Percentiles rank a stretch among this genome's conserved stretches.
These are phyloP conservation scores for Salvia splendens DNA, from an alignment of 257 asterid genomes.

Conservation along the genomic window DNA sequence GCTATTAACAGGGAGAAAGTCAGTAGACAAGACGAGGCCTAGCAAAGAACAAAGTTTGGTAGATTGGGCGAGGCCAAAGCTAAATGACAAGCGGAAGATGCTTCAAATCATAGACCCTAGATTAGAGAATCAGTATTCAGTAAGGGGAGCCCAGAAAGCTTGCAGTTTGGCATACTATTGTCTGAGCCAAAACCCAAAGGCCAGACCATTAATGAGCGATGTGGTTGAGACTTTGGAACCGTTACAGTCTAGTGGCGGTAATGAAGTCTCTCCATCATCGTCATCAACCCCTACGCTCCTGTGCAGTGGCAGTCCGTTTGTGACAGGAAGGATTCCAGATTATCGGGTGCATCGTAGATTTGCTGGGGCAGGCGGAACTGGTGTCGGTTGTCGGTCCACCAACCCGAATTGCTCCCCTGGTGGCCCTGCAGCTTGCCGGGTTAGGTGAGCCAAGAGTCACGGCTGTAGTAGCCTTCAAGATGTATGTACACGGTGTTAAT, in stretches of 20 bases:
- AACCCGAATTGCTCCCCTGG: conserved; percentile 74
- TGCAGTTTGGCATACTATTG: conserved; percentile 99
- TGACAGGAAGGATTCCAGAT: conserved; percentile 57
- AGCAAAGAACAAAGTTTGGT: conserved; percentile 98
- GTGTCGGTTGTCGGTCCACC: conserved; percentile 70
- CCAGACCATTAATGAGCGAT: conserved; percentile 97
- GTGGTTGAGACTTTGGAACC: conserved; percentile 98
- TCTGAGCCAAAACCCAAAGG: conserved; percentile 97
- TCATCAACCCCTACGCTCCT: conserved; percentile 50
- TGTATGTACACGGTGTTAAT: conserved; percentile 34
- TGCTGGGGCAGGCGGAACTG: conserved; percentile 53
- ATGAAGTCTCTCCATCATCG: conserved; percentile 55
- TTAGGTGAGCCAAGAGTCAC: conserved; percentile 51
- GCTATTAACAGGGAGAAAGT: conserved; percentile 94
- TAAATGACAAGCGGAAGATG: conserved; percentile 92
- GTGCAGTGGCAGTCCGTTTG: conserved; percentile 63
- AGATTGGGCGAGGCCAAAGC: conserved; percentile 98
- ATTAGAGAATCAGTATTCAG: conserved; percentile 84
- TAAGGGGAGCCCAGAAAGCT: conserved; percentile 97
- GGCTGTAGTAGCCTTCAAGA: conserved; percentile 18
- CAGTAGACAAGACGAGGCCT: conserved; percentile 97
- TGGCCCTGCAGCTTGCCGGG: conserved; percentile 75
- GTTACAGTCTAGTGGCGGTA: conserved; percentile 60
- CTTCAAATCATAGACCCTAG: conserved; percentile 95
- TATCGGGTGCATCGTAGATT: conserved; percentile 63